A percentile compares a stretch with the other conserved stretches of the same genome.
Evolutionary conservation across 176 grass and related monocot species (phyloP).

Genomic region (Triticum urartu): DNA sequence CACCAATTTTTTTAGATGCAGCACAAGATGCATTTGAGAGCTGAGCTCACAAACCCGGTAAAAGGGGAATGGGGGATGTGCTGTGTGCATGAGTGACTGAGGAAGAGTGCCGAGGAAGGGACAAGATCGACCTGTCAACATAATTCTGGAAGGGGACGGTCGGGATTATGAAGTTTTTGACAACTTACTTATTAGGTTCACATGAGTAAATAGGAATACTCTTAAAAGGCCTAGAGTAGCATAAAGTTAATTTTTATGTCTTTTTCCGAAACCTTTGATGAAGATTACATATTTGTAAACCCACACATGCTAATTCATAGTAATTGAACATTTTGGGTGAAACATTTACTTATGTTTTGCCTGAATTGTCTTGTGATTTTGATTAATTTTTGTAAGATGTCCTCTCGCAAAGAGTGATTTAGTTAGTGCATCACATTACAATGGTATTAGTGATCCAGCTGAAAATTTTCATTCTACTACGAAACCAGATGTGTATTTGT

Average conservation of each 20-base stretch:
- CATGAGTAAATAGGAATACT: not conserved
- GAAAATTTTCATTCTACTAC: not conserved
- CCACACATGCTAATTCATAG: not conserved
- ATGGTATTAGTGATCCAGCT: constrained; percentile 5
- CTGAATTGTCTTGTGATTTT: not conserved
- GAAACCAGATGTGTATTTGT: not conserved
- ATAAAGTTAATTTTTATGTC: not conserved
- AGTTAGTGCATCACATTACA: not conserved
- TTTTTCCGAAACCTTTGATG: not conserved
- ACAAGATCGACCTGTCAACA: not conserved
- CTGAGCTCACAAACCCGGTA: not conserved
- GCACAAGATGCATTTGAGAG: not conserved
- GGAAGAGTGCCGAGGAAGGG: not conserved
- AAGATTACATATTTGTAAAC: not conserved
- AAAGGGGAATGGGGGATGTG: not conserved
- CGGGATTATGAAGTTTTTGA: not conserved
- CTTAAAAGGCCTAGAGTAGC: not conserved
- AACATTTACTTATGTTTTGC: not conserved
- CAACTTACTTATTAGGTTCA: not conserved
- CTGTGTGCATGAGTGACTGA: not conserved
- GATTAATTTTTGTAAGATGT: not conserved
- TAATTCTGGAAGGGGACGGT: not conserved
- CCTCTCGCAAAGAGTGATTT: not conserved
- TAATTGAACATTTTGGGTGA: not conserved
- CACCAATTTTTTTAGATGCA: not conserved